Evolutionary conservation across 2,329 filamentous ascomycete genomes (phyloP), one percentile per base, ranked within the genome.

Genomic region (Elsinoe australis): DNA sequence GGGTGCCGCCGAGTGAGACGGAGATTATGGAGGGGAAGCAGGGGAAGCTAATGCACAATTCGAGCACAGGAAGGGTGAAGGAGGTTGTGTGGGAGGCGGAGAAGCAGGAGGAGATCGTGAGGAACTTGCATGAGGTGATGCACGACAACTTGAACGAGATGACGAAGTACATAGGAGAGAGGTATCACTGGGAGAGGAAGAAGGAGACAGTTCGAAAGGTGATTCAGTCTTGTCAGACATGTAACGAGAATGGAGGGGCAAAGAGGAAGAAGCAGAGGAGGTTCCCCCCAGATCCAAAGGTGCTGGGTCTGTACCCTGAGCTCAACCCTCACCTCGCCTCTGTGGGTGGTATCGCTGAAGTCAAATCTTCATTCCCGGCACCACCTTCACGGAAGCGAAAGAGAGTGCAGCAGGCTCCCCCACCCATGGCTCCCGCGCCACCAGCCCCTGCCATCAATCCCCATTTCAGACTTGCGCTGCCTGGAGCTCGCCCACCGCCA

Each of bases 101-200:
- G 59, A 79, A 81, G 55, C 92, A 98, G 70, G 94, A 94, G 64
- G 86, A 92, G 52, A 92, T 96, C 58, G 87, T 89, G 9, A 75
- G 85, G 36, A 73, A 76, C 50, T 76, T 89, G 29, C 92, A 98
- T 66, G 73, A 80, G 47, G 67, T 73, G 50, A 76, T 82, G 33
- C 92, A 98, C 62, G 87, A 85, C 5, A 92, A 92, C 45, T 96
- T 96, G 73, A 98, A 98, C 73, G 95, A 95, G 71, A 96, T 90
- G 0, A 96, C 90, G 1, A 89, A 90, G 15, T 84, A 82, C 15
- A 95, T 98, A 59, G 87, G 90, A 8, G 87, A 95, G 62, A 85
- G 83, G 61, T 95, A 90, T 63, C 92, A 96, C 68, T 98, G 92
- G 92, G 89, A 94, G 39, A 80, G 90, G 52, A 96, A 96, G 70